These are phyloP conservation scores for Grosmannia clavigera DNA, from an alignment of 2,329 filamentous ascomycete species.

Conservation along the genomic window DNA sequence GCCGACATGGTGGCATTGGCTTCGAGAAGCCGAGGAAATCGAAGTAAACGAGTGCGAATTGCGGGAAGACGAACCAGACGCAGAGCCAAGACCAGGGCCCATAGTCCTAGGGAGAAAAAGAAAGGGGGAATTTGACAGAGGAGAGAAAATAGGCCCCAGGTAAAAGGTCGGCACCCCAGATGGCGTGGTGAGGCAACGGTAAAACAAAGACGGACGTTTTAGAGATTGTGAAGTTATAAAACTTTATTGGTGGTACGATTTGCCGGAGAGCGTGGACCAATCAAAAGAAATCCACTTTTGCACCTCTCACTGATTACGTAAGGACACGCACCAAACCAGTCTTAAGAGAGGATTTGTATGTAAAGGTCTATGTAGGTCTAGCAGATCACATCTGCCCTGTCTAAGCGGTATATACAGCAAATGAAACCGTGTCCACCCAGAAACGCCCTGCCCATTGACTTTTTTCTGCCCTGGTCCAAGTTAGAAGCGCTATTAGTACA, in stretches of 20 bases:
- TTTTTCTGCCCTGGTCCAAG: not conserved
- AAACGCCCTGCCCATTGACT: not conserved
- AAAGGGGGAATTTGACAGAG: not conserved
- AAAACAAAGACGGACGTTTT: not conserved
- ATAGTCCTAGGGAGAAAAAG: not conserved
- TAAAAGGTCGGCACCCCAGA: not conserved
- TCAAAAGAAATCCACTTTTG: not conserved
- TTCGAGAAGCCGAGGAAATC: not conserved
- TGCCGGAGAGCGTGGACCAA: not conserved
- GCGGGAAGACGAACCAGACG: not conserved
- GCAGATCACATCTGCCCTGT: not conserved
- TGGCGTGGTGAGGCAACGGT: not conserved
- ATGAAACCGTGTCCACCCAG: not conserved
- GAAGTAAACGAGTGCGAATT: not conserved
- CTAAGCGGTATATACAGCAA: not conserved
- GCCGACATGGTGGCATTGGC: conserved; percentile 16
- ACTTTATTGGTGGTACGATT: not conserved
- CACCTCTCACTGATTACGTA: not conserved
- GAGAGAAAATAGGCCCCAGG: not conserved
- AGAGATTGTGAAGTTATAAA: not conserved
- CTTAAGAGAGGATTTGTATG: not conserved
- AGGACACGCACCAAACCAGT: not conserved
- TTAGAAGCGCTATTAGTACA: not conserved
- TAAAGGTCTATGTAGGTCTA: not conserved
- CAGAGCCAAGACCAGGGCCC: not conserved